Evolutionary conservation across 345 rosid species (phyloP).

Genomic region (Populus euphratica): DNA sequence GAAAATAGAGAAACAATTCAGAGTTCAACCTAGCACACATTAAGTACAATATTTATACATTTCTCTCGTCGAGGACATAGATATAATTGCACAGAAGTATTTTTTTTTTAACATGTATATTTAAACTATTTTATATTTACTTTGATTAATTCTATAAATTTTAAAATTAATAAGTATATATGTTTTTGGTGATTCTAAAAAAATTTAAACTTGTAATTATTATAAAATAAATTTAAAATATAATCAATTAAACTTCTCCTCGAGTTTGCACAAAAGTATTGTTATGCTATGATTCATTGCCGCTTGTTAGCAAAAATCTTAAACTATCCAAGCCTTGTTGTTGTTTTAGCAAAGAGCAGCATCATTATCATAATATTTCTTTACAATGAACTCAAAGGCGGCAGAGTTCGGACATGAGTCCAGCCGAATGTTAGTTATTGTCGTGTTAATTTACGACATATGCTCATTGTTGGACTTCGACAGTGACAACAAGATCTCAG

Average conservation of each 20-base stretch:
- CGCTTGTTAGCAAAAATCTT: not conserved
- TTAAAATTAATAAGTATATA: too few species aligned
- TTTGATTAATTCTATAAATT: rapidly evolving
- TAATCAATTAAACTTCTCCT: rapidly evolving
- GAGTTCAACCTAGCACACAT: too few species aligned
- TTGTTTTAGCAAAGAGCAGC: not conserved
- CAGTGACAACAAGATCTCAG: not conserved
- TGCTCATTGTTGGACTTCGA: not conserved
- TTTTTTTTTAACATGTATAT: too few species aligned
- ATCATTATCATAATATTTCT: not conserved
- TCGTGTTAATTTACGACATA: not conserved
- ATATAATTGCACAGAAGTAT: too few species aligned
- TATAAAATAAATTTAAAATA: rapidly evolving
- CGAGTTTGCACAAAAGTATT: too few species aligned
- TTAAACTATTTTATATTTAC: rapidly evolving
- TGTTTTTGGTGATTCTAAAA: rapidly evolving
- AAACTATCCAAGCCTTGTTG: not conserved
- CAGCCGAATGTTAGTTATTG: not conserved
- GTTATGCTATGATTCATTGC: too few species aligned
- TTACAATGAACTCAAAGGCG: not conserved
- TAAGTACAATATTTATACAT: too few species aligned
- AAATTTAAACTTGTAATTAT: too few species aligned
- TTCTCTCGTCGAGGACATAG: too few species aligned
- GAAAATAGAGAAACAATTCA: too few species aligned
- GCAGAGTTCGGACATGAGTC: not conserved